Conservation (phyloP, 2,329 filamentous ascomycete genomes). For the Aspergillus vadensis region DNA sequence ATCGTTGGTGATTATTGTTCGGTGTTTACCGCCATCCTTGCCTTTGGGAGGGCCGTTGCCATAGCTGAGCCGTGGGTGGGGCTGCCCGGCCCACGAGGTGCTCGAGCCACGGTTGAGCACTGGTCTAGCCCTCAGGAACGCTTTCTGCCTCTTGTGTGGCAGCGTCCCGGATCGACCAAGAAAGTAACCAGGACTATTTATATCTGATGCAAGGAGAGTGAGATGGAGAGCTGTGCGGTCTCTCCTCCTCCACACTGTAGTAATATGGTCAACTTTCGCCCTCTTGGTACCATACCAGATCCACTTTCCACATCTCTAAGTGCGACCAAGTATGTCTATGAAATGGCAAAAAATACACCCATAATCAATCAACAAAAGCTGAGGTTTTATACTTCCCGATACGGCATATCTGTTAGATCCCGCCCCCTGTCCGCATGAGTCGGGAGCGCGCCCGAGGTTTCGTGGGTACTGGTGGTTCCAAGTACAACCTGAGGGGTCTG, state of each 20-base stretch:
- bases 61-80: constrained; percentile 11
- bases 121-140: background rate
- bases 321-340: background rate
- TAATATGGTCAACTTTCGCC: background rate
- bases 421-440: constrained; percentile 19
- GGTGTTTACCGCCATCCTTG: constrained; percentile 7
- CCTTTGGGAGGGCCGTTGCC: background rate
- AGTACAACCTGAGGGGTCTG: constrained; percentile 20
- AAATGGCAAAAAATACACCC: background rate
- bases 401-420: constrained; percentile 23
- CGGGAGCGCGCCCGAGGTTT: constrained; percentile 14
- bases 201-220: background rate
- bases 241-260: background rate
- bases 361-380: background rate
- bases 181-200: background rate
- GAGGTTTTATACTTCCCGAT: constrained; percentile 14
- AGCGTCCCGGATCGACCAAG: background rate
- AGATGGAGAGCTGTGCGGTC: background rate
- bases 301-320: background rate
- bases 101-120: constrained; percentile 14
- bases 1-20: constrained; percentile 1
- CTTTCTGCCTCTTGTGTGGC: background rate
- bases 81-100: constrained; percentile 7
- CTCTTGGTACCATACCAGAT: background rate
- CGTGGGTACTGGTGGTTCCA: constrained; percentile 8